Conservation (phyloP, 148 eudicot genomes). For the Salicornia ramosissima region DNA sequence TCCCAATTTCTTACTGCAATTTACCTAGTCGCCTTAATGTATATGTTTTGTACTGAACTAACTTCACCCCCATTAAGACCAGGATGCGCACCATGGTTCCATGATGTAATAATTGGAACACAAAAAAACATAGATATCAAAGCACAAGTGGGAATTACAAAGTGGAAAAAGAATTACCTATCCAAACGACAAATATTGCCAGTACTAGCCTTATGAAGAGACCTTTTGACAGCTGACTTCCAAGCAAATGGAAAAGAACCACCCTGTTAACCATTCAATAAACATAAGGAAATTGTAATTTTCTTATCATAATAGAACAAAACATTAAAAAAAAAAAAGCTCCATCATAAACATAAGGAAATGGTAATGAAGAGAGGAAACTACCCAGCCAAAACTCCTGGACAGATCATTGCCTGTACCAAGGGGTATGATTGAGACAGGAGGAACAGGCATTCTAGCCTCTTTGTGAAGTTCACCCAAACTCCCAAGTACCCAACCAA, state of each 20-base stretch:
- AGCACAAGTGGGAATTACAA: background rate
- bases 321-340: constrained; percentile 2
- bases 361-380: constrained; percentile 18
- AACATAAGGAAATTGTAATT: background rate
- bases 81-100: background rate
- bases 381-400: constrained; percentile 97
- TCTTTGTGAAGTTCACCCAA: constrained; percentile 82
- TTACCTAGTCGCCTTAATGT: background rate
- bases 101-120: background rate
- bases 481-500: constrained; percentile 96
- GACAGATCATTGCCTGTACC: constrained; percentile 98
- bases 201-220: constrained; percentile 54
- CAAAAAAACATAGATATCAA: background rate
- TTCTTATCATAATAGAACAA: background rate
- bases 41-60: background rate
- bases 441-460: constrained; percentile 73
- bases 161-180: constrained; percentile 41
- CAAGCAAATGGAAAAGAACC: constrained; percentile 96
- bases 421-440: constrained; percentile 87
- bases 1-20: background rate
- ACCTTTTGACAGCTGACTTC: constrained; percentile 83
- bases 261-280: constrained; percentile 43
- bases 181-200: constrained; percentile 60
- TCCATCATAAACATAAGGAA: background rate
- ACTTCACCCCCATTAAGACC: background rate